Evolutionary conservation across 495 filamentous ascomycete species (phyloP), one percentile per base, ranked within the genome.

Genomic region (Talaromyces borbonicus): DNA sequence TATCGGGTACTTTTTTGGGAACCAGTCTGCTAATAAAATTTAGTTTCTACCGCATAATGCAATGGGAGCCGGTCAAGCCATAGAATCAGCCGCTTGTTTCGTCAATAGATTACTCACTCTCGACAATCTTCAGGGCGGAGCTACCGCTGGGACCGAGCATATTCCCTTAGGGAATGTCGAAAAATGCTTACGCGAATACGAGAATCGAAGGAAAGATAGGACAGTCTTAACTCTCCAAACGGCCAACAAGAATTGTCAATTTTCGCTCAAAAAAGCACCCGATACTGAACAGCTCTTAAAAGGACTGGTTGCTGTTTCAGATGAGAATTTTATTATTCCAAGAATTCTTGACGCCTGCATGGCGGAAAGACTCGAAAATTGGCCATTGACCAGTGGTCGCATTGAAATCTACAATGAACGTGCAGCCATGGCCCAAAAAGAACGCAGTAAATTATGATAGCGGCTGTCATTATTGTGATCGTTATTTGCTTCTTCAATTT

Each of bases 11-110:
- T 11, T 14, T 15, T 37, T 15, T 8, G 8, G 12, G 7, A 37
- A 37, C n/a, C 33, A 8, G 14, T 22, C 37, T 22, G 12, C 6
- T 40, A 14, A 7, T 40, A 11, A 25, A n/a, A 15, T 5, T 18
- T 26, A 42, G 22, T 14, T 42, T 20, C 12, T 42, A 8, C 39
- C 39, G 12, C 39, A 42, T 27, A 16, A 24, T 42, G 39, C 39
- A 9, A 25, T 42, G 12, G 39, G 39, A 24, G 39, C 39, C 24
- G 18, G 14, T 14, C 39, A 25, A 5, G 39, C 23, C 3, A 42
- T 27, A 24, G 23, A 42, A 19, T 42, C 39, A 14, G 39, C 24
- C 7, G 39, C 23, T 5, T 42, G 39, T 7, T 42, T n/a, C 20
- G 15, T 42, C 22, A 27, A 42, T 27, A 14, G 20, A 11, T 27